Percentiles rank a stretch among this genome's conserved stretches.
These are phyloP conservation scores for Lipomyces japonicus DNA, from an alignment of 805 yeast genomes.

Conservation along the genomic window DNA sequence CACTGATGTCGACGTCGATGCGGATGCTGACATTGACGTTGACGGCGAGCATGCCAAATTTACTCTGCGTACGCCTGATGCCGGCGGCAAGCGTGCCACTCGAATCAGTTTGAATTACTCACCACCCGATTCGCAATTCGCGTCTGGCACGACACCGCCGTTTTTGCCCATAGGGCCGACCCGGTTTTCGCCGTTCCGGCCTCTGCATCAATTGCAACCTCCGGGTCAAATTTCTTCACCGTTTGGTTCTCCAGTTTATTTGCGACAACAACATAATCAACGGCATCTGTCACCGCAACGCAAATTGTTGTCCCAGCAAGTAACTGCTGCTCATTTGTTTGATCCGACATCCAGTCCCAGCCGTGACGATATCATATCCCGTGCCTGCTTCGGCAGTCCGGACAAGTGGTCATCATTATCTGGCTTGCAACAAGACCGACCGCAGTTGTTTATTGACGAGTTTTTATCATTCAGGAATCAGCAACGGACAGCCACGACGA, in stretches of 20 bases:
- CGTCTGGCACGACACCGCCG: too few relatives aligned
- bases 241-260: slow-evolving; percentile 19
- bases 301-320: slow-evolving; percentile 19
- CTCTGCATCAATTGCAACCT: slow-evolving; percentile 1
- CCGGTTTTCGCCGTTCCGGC: slow-evolving; percentile 18
- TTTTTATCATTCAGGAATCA: slow-evolving; percentile 12
- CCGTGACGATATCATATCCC: slow-evolving; percentile 36
- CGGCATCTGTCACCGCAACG: slow-evolving; percentile 24
- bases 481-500: background rate
- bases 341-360: slow-evolving; percentile 11
- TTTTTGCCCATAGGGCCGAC: too few relatives aligned
- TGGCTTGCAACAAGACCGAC: slow-evolving; percentile 1
- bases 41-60: background rate
- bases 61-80: background rate
- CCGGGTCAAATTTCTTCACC: slow-evolving; percentile 8
- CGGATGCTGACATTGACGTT: background rate
- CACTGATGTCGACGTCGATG: background rate
- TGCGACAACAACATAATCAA: slow-evolving; percentile 13
- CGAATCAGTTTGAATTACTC: too few relatives aligned
- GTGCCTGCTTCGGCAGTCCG: slow-evolving; percentile 41
- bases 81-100: too few relatives aligned
- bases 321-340: slow-evolving; percentile 18
- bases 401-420: slow-evolving; percentile 33
- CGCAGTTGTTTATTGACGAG: slow-evolving; percentile 31
- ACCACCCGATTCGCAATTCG: too few relatives aligned